Base-by-base conservation (phyloP, 164 flowering plant genomes). In the Magnolia changhungtana region DNA sequence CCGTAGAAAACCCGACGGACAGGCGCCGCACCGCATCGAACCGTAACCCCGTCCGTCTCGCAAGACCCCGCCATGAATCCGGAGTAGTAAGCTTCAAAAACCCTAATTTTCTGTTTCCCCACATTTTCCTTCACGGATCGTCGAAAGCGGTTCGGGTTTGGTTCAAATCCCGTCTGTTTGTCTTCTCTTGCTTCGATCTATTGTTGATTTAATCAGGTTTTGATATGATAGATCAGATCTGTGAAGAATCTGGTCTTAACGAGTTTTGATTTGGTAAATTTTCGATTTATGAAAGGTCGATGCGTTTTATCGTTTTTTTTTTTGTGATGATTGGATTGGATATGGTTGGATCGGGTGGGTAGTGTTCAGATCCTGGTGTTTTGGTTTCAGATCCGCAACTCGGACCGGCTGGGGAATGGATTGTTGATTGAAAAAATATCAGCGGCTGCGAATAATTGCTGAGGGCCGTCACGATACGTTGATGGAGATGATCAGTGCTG, bases 21-120 rank as follows among this genome's bases (percentile, higher is more conserved):
- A 24, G 37, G 74, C 20, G 18, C 20, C 14, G 10, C 51, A 7
- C 37, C 5, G 50, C 20, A 29, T n/a, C 49, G 11, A 24, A 24
- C 31, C 64, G 51, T 45, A 52, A 64, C 23, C 45, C 49, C 37
- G 18, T 55, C 64, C 18, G n/a, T 72, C 11, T 72, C 63, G 65
- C 9, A 59, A 20, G 51, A 20, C 29, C 29, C 50, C 49, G 37
- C 74, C 74, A 72, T 72, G 74, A 72, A 72, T 72, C 74, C 63
- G 49, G 74, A 72, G 74, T 72, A 72, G 74, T 72, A 72, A 52
- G 74, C 20, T 52, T 16, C 21, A 23, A 18, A 72, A 49, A 69
- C 71, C 71, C n/a, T 69, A 13, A 7, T 13, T 9, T 37, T 29
- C 50, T 37, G 50, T 19, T 31, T 29, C 74, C 29, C 11, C 18